Evolutionary conservation across 176 grass and related monocot genomes (phyloP), one percentile per base, ranked within the genome.

Genomic region (Urochloa ruziziensis): DNA sequence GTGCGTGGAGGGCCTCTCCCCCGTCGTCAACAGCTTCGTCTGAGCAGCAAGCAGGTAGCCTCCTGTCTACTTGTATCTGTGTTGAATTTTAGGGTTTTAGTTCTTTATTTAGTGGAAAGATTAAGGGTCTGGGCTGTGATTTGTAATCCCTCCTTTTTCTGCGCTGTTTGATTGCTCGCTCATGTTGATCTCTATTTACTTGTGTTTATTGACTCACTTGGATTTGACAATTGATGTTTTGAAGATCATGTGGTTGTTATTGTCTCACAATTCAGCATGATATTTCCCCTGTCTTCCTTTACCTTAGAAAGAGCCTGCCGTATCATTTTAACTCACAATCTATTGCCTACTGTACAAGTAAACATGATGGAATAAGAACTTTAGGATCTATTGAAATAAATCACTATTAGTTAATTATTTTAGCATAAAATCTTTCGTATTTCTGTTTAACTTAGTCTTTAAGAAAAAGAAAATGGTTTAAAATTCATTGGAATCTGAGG

Each of bases 31-130:
- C n/a, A n/a, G n/a, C n/a, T n/a, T n/a, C n/a, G n/a, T n/a, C n/a
- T n/a, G n/a, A n/a, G n/a, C n/a, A n/a, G n/a, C n/a, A n/a, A n/a
- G n/a, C n/a, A n/a, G n/a, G n/a, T n/a, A n/a, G n/a, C n/a, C n/a
- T n/a, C n/a, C 53, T 75, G 30, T 60, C 10, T 4, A 3, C 48
- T 18, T 68, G 12, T n/a, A 24, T 60, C 15, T 8, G 66, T 42
- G 42, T 34, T 77, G 61, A 52, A 88, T 88, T 62, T 82, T 83
- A 70, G 69, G 80, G 56, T 82, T 71, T 83, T 21, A 75, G 78
- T 9, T 65, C 1, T 15, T 40, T 33, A 30, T 29, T 37, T 56
- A 37, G 52, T 39, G 17, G 51, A 32, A 35, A 21, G 51, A 46
- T 47, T 14, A 53, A 25, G 62, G 27, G 60, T 47, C 67, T 34